Base-by-base conservation (phyloP, 2,329 filamentous ascomycete genomes). In the Neofusicoccum sp. region DNA sequence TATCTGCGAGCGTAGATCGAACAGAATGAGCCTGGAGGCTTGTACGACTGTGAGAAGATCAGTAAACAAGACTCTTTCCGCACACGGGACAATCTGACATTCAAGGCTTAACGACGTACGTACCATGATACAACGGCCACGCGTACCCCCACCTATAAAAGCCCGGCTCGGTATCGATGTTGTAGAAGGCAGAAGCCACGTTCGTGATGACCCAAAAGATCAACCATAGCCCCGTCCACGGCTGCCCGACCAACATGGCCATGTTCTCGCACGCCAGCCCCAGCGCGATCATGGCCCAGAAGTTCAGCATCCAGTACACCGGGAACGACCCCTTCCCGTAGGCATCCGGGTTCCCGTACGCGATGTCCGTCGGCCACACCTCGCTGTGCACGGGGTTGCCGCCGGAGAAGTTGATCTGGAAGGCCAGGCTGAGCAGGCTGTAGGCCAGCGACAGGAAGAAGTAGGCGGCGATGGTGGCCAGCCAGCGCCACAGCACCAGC, bases 121-220 rank as follows among this genome's bases (percentile, higher is more conserved):
- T 71, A 81, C 79, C 78, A 40, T 84, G 81, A 69, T 87, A 83
- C 59, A 89, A 70, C 7, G 86, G 86, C 83, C 85, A 86, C 0
- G 81, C 85, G 67, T 86, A 86, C 0, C 84, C 85, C 83, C 84
- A 89, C 2, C 72, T 68, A 68, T 85, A 89, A 66, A 89, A 88
- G 0, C 70, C 74, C 0, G 84, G 82, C 1, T 82, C 80, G 26
- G 89, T 73, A 28, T 85, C 82, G 44, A 88, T 75, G 3, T 82
- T 73, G 68, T 88, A 85, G 65, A 89, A 87, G 0, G 79, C 74
- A 0, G 84, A 86, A 0, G 79, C 76, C 0, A 88, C 84, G 66
- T 89, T 89, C 6, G 83, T 82, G 60, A 89, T 86, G 43, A 88
- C 84, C 85, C 84, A 87, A 66, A 87, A 88, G 60, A 88, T 86